phyloP scores from a whole-genome alignment of 2,329 filamentous ascomycete genomes.

The Microsporum canis region DNA sequence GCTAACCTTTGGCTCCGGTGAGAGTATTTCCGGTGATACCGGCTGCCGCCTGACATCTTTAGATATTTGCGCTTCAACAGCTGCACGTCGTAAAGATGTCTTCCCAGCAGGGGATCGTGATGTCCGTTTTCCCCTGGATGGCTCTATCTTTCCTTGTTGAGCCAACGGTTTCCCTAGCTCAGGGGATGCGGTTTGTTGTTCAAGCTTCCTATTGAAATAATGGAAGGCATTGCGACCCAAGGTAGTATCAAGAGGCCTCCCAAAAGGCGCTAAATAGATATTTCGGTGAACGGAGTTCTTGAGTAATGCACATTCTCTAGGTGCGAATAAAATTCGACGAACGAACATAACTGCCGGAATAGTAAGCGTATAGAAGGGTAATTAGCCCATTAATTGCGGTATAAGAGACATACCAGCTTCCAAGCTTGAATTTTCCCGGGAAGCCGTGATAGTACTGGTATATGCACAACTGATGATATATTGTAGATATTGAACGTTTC shows the following conservation, averaged over 20 bases:
- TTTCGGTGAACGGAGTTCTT: background rate
- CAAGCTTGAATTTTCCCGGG: background rate
- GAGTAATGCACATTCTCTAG: slow-evolving; percentile 1
- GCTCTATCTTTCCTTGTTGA: background rate
- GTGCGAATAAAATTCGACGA: background rate
- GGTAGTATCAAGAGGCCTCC: background rate
- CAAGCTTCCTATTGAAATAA: slow-evolving; percentile 19
- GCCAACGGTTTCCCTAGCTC: background rate
- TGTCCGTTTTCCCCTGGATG: slow-evolving; percentile 34
- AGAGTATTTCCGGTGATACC: slow-evolving; percentile 26
- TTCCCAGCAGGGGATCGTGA: slow-evolving; percentile 45
- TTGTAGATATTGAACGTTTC: no score
- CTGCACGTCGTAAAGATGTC: slow-evolving; percentile 70
- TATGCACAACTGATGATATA: no score
- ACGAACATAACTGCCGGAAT: background rate
- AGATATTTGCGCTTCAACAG: slow-evolving; percentile 66
- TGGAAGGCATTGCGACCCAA: background rate
- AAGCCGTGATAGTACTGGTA: no score
- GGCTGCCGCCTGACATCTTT: slow-evolving; percentile 42
- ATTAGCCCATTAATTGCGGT: background rate
- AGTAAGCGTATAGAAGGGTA: background rate
- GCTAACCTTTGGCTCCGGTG: slow-evolving; percentile 29
- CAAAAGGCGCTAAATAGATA: background rate
- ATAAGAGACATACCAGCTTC: background rate
- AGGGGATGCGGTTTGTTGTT: slow-evolving; percentile 4